Conservation (phyloP, 2,329 filamentous ascomycete genomes). For the Pestalotiopsis sp. region DNA sequence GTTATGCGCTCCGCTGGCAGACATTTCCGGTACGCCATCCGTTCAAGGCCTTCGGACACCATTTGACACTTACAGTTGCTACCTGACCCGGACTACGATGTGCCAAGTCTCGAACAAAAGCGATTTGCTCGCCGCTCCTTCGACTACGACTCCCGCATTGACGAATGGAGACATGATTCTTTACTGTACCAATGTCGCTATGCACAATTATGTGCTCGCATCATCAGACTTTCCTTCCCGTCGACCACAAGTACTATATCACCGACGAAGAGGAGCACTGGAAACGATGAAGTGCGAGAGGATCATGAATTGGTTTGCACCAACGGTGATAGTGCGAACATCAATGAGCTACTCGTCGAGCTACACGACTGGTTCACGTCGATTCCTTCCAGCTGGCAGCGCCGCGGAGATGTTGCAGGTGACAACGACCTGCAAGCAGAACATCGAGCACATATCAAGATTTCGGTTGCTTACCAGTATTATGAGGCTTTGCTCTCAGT, state of each 20-base stretch:
- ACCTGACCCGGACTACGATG: not conserved
- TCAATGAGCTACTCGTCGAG: not conserved
- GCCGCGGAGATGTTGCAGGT: not conserved
- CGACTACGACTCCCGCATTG: not conserved
- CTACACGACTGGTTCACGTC: not conserved
- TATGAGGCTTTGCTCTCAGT: not conserved
- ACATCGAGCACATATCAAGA: not conserved
- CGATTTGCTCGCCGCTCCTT: not conserved
- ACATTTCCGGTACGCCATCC: not conserved
- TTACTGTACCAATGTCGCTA: not conserved
- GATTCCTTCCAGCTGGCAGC: not conserved
- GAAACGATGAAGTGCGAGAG: not conserved
- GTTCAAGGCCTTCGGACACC: not conserved
- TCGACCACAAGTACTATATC: not conserved
- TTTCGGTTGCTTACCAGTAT: not conserved
- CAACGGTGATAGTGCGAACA: not conserved
- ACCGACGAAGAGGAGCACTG: not conserved
- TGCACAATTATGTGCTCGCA: not conserved
- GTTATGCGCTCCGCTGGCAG: not conserved
- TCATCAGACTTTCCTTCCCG: not conserved
- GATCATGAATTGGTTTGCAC: not conserved
- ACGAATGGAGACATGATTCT: not conserved
- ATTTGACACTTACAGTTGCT: not conserved
- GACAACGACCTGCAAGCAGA: not conserved
- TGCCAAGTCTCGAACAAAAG: not conserved